Conservation (phyloP, 257 asterid species). For the Thymus quinquecostatus region DNA sequence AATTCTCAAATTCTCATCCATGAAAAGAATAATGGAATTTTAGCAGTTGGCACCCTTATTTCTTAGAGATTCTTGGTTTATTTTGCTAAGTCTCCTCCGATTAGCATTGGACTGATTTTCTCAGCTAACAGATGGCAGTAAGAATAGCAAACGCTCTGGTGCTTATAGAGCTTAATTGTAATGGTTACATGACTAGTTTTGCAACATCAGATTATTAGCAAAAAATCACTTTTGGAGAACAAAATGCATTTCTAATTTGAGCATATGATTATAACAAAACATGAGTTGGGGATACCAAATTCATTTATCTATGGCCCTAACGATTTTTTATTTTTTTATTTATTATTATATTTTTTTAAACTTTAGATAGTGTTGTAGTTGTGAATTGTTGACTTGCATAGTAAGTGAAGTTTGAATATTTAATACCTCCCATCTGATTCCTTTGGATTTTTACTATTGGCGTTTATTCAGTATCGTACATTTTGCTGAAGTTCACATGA, state of each 20-base stretch:
- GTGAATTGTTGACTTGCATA: background rate
- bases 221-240: background rate
- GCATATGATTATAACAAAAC: background rate
- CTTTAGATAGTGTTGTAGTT: background rate
- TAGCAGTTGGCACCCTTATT: background rate
- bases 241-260: background rate
- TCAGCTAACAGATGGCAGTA: background rate
- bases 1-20: slow-evolving; percentile 1
- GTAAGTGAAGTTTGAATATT: background rate
- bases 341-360: background rate
- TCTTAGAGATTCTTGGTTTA: background rate
- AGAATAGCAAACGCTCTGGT: background rate
- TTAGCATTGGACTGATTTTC: background rate
- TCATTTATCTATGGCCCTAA: background rate
- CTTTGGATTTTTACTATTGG: too few relatives aligned
- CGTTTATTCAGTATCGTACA: too few relatives aligned
- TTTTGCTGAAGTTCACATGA: too few relatives aligned
- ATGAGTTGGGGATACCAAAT: too few relatives aligned
- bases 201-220: background rate
- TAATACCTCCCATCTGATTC: background rate
- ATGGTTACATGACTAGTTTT: background rate
- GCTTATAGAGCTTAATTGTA: background rate
- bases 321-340: background rate
- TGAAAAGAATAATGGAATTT: background rate
- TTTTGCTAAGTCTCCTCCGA: background rate